Evolutionary conservation across 768 basidiomycete genomes (phyloP).

Genomic region (Xanthoconium purpureum): DNA sequence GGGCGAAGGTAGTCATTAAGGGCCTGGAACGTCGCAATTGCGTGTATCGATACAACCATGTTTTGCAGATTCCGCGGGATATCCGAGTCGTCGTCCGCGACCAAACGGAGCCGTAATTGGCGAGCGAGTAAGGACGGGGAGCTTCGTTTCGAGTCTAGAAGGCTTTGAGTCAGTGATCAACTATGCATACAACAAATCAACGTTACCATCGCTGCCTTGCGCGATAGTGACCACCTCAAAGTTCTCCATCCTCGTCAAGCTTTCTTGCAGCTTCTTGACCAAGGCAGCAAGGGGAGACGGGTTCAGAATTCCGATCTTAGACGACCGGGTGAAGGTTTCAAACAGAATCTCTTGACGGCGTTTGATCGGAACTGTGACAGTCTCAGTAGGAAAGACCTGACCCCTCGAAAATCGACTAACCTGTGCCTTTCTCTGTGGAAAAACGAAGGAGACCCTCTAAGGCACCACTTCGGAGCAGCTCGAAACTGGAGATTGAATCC

Average conservation of each 20-base stretch:
- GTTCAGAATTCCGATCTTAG: constrained; percentile 39
- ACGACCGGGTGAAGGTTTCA: constrained; percentile 66
- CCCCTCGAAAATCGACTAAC: constrained; percentile 4
- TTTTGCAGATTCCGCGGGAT: constrained; percentile 84
- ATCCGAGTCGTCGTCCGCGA: constrained; percentile 87
- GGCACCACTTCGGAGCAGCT: constrained; percentile 89
- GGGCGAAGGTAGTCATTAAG: constrained; percentile 95
- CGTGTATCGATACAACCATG: constrained; percentile 96
- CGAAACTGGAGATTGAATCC: constrained; percentile 90
- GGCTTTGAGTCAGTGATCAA: neutral
- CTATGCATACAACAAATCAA: neutral
- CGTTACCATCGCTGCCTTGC: constrained; percentile 71
- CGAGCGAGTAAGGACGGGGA: constrained; percentile 90
- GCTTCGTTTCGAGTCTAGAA: constrained; percentile 80
- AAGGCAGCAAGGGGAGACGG: constrained; percentile 71
- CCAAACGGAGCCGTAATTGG: constrained; percentile 82
- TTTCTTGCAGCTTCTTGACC: constrained; percentile 96
- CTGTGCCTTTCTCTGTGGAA: constrained; percentile 60
- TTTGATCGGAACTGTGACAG: constrained; percentile 52
- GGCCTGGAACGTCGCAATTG: constrained; percentile 96
- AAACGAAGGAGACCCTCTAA: constrained; percentile 84
- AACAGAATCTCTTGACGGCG: constrained; percentile 77
- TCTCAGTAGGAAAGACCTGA: constrained; percentile 4
- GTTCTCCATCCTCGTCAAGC: constrained; percentile 89
- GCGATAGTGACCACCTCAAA: constrained; percentile 93